These are phyloP conservation scores for Tillandsia fasciculata DNA, from an alignment of 176 grass and related monocot genomes.

Conservation along the genomic window DNA sequence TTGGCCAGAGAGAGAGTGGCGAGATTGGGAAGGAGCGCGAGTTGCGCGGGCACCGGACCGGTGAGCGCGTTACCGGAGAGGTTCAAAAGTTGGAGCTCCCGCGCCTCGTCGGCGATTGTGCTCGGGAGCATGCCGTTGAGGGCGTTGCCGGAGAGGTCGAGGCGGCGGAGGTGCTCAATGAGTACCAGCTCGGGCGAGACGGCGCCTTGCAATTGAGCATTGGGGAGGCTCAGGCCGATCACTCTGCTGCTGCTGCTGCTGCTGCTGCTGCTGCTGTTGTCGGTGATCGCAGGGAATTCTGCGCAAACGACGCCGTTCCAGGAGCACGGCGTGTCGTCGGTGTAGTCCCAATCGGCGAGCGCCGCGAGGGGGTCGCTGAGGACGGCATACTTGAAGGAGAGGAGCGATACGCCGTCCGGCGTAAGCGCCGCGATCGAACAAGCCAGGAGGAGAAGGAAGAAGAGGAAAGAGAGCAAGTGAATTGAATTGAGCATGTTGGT, in stretches of 20 bases:
- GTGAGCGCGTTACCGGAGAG: constrained; percentile 59
- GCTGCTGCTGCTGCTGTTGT: constrained; percentile 3
- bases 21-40: constrained; percentile 42
- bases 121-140: constrained; percentile 52
- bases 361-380: constrained; percentile 51
- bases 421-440: constrained; percentile 35
- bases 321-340: constrained; percentile 55
- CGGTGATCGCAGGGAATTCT: constrained; percentile 18
- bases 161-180: constrained; percentile 68
- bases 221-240: constrained; percentile 58
- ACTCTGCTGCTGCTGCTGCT: constrained; percentile 27
- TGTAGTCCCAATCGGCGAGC: constrained; percentile 50
- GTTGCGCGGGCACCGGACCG: constrained; percentile 34
- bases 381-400: constrained; percentile 71
- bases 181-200: constrained; percentile 46
- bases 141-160: constrained; percentile 83
- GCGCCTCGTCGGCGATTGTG: constrained; percentile 41
- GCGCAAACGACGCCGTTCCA: constrained; percentile 90
- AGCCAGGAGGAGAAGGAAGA: constrained; percentile 12
- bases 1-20: constrained; percentile 41
- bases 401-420: constrained; percentile 50
- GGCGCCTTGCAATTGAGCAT: constrained; percentile 55
- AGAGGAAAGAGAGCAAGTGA: constrained; percentile 5
- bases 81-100: constrained; percentile 51
- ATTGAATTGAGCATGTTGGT: background rate